Percentiles rank a stretch among this genome's conserved stretches.
These are phyloP conservation scores for Penicillium maclennaniae DNA, from an alignment of 495 filamentous ascomycete species.

Conservation along the genomic window DNA sequence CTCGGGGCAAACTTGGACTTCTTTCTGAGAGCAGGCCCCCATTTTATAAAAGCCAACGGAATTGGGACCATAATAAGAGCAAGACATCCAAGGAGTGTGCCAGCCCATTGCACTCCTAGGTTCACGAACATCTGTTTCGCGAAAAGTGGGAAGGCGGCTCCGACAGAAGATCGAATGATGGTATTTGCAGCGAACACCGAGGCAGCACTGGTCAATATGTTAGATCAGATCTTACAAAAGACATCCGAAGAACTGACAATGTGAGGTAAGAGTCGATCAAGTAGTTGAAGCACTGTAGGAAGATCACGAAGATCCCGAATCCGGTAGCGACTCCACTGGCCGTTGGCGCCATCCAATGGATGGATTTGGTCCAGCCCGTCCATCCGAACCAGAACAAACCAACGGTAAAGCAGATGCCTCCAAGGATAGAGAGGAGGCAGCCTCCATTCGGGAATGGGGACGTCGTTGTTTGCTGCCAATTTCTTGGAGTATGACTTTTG, in stretches of 20 bases:
- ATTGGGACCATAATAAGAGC: conserved; percentile 69
- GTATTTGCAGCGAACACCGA: conserved; percentile 91
- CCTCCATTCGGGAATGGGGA: conserved; percentile 37
- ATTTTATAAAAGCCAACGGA: conserved; percentile 45
- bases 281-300: conserved; percentile 40
- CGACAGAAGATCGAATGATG: conserved; percentile 73
- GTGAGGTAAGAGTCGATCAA: conserved; percentile 50
- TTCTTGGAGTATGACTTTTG: conserved; percentile 30
- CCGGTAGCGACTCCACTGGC: conserved; percentile 32
- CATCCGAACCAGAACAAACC: conserved; percentile 53
- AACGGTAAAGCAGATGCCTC: conserved; percentile 45
- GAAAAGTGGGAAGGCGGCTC: conserved; percentile 81
- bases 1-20: conserved; percentile 36
- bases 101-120: conserved; percentile 73
- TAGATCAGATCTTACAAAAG: neutral
- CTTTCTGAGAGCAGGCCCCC: conserved; percentile 30
- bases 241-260: conserved; percentile 52
- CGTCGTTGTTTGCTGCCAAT: conserved; percentile 29
- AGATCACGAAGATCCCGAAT: conserved; percentile 36
- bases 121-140: conserved; percentile 73
- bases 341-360: conserved; percentile 40
- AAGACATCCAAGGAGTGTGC: conserved; percentile 72
- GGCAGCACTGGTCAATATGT: conserved; percentile 53
- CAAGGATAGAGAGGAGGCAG: conserved; percentile 46
- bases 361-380: conserved; percentile 32